Percentiles rank a stretch among this genome's conserved stretches.
These are phyloP conservation scores for Groenewaldozyma sp. DNA, from an alignment of 1,139 yeast genomes.

Conservation along the genomic window DNA sequence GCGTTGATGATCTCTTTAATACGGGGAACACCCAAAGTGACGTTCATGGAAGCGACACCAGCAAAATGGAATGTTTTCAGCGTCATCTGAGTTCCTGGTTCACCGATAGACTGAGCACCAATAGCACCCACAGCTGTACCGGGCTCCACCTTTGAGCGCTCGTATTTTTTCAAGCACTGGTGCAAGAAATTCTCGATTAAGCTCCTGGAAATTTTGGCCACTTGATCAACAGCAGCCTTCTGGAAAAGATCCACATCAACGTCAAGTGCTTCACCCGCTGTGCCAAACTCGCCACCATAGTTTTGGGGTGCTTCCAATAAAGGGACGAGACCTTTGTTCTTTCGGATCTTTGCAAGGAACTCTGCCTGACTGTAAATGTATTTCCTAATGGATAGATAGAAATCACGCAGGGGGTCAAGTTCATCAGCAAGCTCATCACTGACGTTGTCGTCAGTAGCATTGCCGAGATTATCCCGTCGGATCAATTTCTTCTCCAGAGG, in stretches of 20 bases:
- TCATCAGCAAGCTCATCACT: conserved; percentile 47
- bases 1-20: conserved; percentile 98
- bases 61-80: conserved; percentile 98
- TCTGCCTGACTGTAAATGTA: conserved; percentile 51
- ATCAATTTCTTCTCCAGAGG: conserved; percentile 54
- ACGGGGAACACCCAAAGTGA: conserved; percentile 98
- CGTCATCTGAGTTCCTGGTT: conserved; percentile 99
- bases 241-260: conserved; percentile 29
- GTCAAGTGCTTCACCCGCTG: conserved; percentile 37
- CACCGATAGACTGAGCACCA: conserved; percentile 98
- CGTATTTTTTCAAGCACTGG: conserved; percentile 74
- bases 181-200: conserved; percentile 62
- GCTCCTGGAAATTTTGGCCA: conserved; percentile 56
- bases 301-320: conserved; percentile 36
- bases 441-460: conserved; percentile 34
- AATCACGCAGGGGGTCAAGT: conserved; percentile 75
- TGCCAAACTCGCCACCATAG: conserved; percentile 15
- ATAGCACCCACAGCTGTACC: conserved; percentile 99
- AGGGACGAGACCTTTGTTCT: conserved; percentile 41
- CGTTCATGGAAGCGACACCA: conserved; percentile 99
- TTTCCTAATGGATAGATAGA: conserved; percentile 63
- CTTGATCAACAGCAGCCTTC: conserved; percentile 55
- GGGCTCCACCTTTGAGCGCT: conserved; percentile 90
- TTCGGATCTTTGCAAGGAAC: conserved; percentile 49
- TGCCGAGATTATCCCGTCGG: conserved; percentile 69